Base-by-base conservation (phyloP, 2,329 filamentous ascomycete genomes). In the Colletotrichum aenigma region DNA sequence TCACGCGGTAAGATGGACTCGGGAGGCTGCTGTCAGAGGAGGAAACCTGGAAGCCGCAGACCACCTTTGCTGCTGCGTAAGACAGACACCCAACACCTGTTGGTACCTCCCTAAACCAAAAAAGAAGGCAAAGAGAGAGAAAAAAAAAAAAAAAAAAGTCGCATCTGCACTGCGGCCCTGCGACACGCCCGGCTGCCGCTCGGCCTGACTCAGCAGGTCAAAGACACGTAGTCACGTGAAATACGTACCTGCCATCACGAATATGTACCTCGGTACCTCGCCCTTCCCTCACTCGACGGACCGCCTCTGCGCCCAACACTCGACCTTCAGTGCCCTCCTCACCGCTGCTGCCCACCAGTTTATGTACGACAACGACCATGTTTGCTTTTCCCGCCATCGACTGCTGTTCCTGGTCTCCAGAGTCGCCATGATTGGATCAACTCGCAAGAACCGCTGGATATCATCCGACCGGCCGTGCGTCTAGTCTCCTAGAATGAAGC, bases 131-230 rank as follows among this genome's bases (percentile, higher is more conserved):
- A 67, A 52, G 32, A 24, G 52, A 6, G 26, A 36, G n/a, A 38
- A 18, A n/a, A n/a, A 36, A 62, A 28, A 36, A 64, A n/a, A n/a
- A 36, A 62, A 28, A 36, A 38, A 16, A 21, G 28, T 32, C 60
- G 7, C 60, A 64, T 16, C 34, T 55, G 43, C 28, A 28, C 64
- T 18, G 12, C 18, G 24, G 24, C 24, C 34, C 36, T 62, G 60
- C 30, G 64, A 75, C 73, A 75, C 73, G 73, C 73, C 69, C 21
- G 43, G 36, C 28, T 66, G 21, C 55, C 69, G 68, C 73, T 68
- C 69, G 62, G 64, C 70, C 64, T 73, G 73, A 75, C 73, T 75
- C 73, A 75, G 73, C 73, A 75, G 70, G 73, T 72, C 73, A 73
- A 75, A 75, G 73, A 75, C 73, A 75, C 73, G 73, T 64, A 38